Evolutionary conservation across 768 basidiomycete species (phyloP).

Genomic region (Naganishia vishniacii): DNA sequence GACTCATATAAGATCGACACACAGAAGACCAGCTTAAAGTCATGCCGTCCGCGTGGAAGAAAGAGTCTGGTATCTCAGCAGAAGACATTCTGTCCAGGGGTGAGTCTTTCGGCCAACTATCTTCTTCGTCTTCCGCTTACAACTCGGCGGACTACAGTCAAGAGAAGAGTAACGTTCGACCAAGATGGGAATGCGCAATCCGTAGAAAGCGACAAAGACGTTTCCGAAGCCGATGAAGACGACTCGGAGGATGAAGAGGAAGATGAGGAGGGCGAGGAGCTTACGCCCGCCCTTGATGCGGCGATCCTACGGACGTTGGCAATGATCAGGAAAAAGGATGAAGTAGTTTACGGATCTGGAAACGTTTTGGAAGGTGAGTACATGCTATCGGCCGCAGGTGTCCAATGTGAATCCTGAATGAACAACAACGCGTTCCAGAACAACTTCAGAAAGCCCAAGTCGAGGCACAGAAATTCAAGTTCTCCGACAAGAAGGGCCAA

Average conservation of each 20-base stretch:
- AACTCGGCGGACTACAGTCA: not conserved
- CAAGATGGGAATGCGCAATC: slow-evolving; percentile 3
- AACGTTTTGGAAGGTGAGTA: slow-evolving; percentile 73
- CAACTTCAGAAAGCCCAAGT: slow-evolving; percentile 22
- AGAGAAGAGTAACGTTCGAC: slow-evolving; percentile 10
- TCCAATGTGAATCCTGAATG: not conserved
- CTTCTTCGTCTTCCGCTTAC: not conserved
- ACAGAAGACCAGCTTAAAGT: not conserved
- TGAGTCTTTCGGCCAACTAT: not conserved
- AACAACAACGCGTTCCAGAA: slow-evolving; percentile 25
- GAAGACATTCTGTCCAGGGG: slow-evolving; percentile 14
- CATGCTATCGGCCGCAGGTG: not conserved
- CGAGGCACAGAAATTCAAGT: slow-evolving; percentile 21
- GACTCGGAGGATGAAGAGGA: slow-evolving; percentile 65
- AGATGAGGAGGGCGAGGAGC: slow-evolving; percentile 89
- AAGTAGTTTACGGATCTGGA: slow-evolving; percentile 69
- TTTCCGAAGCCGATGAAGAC: slow-evolving; percentile 42
- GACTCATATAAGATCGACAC: too few relatives aligned
- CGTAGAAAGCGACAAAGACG: not conserved
- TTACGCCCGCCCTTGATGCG: slow-evolving; percentile 86
- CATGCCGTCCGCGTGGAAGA: slow-evolving; percentile 17
- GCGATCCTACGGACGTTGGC: slow-evolving; percentile 88
- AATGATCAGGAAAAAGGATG: slow-evolving; percentile 73
- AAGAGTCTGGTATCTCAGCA: slow-evolving; percentile 1
- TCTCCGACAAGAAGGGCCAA: slow-evolving; percentile 13